Conservation (phyloP, 352 stramenopile genomes). For the Phytopythium cucurbitacearum region DNA sequence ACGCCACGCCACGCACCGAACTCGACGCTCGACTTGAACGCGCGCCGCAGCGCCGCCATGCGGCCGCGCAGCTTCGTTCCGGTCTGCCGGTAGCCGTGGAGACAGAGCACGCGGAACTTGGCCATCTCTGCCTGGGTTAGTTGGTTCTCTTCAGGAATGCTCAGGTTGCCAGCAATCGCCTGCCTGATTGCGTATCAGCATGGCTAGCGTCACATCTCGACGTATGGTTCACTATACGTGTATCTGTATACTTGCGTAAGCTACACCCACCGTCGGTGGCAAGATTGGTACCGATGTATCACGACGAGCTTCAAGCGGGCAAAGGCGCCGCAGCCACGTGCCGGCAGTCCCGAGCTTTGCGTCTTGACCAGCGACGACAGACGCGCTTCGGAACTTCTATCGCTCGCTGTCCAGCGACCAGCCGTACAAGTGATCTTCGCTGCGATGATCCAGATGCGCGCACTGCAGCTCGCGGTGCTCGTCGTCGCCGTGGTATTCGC, state of each 20-base stretch:
- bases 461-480: conserved; percentile 23
- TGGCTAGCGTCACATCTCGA: background rate
- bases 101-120: conserved; percentile 78
- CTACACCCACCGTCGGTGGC: background rate
- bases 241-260: background rate
- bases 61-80: conserved; percentile 63
- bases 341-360: background rate
- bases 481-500: conserved; percentile 17
- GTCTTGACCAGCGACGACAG: background rate
- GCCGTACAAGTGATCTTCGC: background rate
- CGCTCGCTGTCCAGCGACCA: background rate
- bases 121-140: conserved; percentile 6
- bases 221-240: background rate
- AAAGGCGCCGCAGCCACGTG: too few species aligned
- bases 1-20: conserved; percentile 47
- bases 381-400: background rate
- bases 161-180: background rate
- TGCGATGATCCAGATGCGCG: conserved; percentile 7
- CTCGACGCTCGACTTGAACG: conserved; percentile 76
- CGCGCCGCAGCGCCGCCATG: conserved; percentile 64
- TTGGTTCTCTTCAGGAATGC: background rate
- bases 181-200: too few species aligned
- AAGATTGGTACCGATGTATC: background rate
- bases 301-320: too few species aligned
- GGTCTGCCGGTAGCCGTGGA: conserved; percentile 83